Percentiles rank a stretch among this genome's conserved stretches.
phyloP scores from a whole-genome alignment of 208 protist genomes.

The Trypanosoma congolense region DNA sequence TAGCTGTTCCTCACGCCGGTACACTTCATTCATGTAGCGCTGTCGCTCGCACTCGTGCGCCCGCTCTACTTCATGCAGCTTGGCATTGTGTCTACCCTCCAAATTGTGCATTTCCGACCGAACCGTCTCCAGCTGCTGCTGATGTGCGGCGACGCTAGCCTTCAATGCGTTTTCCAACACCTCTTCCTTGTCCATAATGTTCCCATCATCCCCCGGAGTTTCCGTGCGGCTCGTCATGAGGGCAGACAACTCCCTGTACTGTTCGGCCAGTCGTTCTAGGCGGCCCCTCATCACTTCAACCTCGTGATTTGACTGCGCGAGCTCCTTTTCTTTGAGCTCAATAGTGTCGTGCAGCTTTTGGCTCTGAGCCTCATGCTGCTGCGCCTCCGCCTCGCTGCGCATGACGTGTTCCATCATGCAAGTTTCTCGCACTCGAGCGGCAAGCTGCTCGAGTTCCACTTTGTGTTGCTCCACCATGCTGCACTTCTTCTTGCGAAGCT shows the following conservation, averaged over 20 bases:
- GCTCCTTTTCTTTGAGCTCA: constrained; percentile 31
- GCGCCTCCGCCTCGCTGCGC: constrained; percentile 16
- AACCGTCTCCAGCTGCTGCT: constrained; percentile 24
- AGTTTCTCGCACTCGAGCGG: constrained; percentile 21
- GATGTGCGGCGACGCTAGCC: constrained; percentile 20
- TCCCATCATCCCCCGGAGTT: not conserved
- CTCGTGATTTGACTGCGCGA: constrained; percentile 22
- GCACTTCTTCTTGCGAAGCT: constrained; percentile 45
- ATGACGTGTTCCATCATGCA: constrained; percentile 21
- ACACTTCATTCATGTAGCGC: constrained; percentile 50
- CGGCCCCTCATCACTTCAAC: constrained; percentile 14
- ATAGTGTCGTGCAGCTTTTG: constrained; percentile 21
- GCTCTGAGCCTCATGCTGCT: constrained; percentile 28
- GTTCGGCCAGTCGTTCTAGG: constrained; percentile 26
- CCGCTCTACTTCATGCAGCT: constrained; percentile 18
- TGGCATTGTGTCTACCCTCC: constrained; percentile 14
- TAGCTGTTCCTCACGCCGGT: constrained; percentile 56
- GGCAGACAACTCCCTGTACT: constrained; percentile 32
- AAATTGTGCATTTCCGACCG: constrained; percentile 19
- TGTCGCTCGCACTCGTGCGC: constrained; percentile 39
- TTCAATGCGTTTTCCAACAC: constrained; percentile 6
- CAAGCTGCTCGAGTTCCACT: constrained; percentile 25
- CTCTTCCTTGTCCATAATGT: not conserved
- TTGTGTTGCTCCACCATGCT: constrained; percentile 37
- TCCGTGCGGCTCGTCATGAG: constrained; percentile 17